Conservation (phyloP, 2,329 filamentous ascomycete genomes). For the Cyclaneusma minus region DNA sequence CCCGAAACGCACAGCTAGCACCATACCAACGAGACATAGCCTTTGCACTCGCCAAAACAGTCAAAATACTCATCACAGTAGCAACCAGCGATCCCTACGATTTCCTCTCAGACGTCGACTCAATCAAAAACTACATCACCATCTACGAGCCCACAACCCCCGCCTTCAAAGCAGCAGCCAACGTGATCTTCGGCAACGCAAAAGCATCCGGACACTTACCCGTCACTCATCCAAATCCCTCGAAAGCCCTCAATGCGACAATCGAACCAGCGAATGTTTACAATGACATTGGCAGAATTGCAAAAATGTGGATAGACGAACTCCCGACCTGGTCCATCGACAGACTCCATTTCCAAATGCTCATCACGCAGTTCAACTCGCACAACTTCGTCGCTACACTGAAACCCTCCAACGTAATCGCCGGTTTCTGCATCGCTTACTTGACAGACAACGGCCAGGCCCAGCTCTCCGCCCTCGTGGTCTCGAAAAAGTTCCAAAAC, state of each 20-base stretch:
- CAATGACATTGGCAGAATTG: constrained; percentile 17
- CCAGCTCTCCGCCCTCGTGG: constrained; percentile 22
- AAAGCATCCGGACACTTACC: constrained; percentile 20
- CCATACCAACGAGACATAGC: constrained; percentile 21
- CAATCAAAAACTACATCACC: constrained; percentile 24
- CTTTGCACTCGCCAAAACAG: constrained; percentile 16
- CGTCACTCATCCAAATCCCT: constrained; percentile 13
- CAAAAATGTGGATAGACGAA: constrained; percentile 19
- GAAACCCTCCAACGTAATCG: constrained; percentile 11
- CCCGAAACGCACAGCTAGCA: constrained; percentile 23
- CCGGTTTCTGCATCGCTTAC: constrained; percentile 24
- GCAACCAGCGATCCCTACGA: constrained; percentile 28
- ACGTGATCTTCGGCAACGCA: constrained; percentile 22
- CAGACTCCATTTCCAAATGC: constrained; percentile 11
- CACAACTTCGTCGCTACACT: constrained; percentile 23
- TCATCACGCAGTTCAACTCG: constrained; percentile 15
- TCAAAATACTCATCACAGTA: constrained; percentile 20
- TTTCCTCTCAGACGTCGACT: constrained; percentile 20
- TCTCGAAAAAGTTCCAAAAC: constrained; percentile 18
- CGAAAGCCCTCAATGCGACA: constrained; percentile 5
- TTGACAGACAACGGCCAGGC: constrained; percentile 11
- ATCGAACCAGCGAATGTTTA: constrained; percentile 7
- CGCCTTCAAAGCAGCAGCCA: constrained; percentile 23
- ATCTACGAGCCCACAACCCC: constrained; percentile 27
- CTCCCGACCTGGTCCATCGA: constrained; percentile 21